Base-by-base conservation (phyloP, 495 filamentous ascomycete genomes). In the Xylaria grammica region DNA sequence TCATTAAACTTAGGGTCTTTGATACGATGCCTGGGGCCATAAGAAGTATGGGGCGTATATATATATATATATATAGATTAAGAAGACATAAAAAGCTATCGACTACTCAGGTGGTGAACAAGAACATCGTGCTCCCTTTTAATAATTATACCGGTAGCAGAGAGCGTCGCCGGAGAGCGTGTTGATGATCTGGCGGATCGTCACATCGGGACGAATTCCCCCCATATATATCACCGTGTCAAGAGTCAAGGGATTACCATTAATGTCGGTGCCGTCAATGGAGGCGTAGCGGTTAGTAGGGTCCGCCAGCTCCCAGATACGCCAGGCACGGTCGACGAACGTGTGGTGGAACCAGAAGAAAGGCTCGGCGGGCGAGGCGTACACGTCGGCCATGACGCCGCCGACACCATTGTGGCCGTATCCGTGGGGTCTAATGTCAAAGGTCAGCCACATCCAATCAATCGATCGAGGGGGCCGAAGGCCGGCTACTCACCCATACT, bases 291-390 rank as follows among this genome's bases (percentile, higher is more conserved):
- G 65, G 20, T 63, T 54, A 3, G 51, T 59, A 0, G 72, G 49
- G 58, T 76, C 65, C 34, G 67, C 54, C 49, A 68, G 64, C 67
- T 78, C 72, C 90, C 90, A 92, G 45, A 89, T 86, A 75, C 82
- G 83, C 70, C 68, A 77, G 8, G 69, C 53, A 10, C 73, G 68
- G 62, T 78, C 76, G 26, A 78, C 59, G 44, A 73, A 74, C 42
- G 67, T 69, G 48, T 78, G 76, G 55, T 78, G 76, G 36, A 77
- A 65, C 49, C 55, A 75, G 49, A 77, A 77, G 62, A 69, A 63
- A 2, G 75, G 75, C 27, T 77, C 75, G 9, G 53, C 58, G 22
- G 75, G 73, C 26, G 72, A 70, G 4, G 59, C 40, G 59, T 60
- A 60, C 0, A 75, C 40, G 22, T 74, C 70, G 9, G 67, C 62